phyloP scores from a whole-genome alignment of 2,329 filamentous ascomycete genomes.

The Thermothelomyces thermophilus region DNA sequence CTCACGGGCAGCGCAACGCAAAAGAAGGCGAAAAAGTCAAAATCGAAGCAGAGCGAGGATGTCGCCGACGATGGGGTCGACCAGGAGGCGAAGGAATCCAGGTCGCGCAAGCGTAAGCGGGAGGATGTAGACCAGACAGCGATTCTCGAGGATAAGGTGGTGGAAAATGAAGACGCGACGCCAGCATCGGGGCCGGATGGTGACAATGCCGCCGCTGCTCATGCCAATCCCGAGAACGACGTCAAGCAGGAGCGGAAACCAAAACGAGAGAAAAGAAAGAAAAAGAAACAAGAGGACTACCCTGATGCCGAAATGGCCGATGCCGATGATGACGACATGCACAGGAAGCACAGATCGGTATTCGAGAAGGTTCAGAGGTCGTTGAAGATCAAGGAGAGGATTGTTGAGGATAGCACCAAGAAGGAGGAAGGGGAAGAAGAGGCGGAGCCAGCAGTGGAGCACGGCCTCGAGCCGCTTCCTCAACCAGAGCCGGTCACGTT shows the following conservation, averaged over 20 bases:
- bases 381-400: slow-evolving; percentile 36
- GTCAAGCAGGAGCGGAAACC: slow-evolving; percentile 8
- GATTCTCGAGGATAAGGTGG: neutral
- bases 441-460: slow-evolving; percentile 33
- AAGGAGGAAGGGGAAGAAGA: slow-evolving; percentile 26
- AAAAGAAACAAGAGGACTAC: slow-evolving; percentile 25
- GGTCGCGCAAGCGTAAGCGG: slow-evolving; percentile 9
- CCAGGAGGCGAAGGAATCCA: slow-evolving; percentile 1
- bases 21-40: slow-evolving; percentile 13
- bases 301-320: slow-evolving; percentile 22
- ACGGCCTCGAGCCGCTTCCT: slow-evolving; percentile 74
- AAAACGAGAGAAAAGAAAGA: slow-evolving; percentile 27
- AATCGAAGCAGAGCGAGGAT: slow-evolving; percentile 11
- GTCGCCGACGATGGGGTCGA: neutral
- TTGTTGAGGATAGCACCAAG: slow-evolving; percentile 29
- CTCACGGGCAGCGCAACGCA: neutral
- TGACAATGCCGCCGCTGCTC: neutral
- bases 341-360: slow-evolving; percentile 41
- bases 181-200: neutral
- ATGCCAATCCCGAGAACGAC: neutral
- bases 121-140: neutral
- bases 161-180: neutral
- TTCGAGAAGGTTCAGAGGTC: slow-evolving; percentile 52
- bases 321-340: slow-evolving; percentile 24
- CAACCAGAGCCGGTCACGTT: slow-evolving; percentile 62